Percentiles rank a stretch among this genome's conserved stretches.
Conservation (phyloP, 306 rosid species). For the Dryas alaskensis region DNA sequence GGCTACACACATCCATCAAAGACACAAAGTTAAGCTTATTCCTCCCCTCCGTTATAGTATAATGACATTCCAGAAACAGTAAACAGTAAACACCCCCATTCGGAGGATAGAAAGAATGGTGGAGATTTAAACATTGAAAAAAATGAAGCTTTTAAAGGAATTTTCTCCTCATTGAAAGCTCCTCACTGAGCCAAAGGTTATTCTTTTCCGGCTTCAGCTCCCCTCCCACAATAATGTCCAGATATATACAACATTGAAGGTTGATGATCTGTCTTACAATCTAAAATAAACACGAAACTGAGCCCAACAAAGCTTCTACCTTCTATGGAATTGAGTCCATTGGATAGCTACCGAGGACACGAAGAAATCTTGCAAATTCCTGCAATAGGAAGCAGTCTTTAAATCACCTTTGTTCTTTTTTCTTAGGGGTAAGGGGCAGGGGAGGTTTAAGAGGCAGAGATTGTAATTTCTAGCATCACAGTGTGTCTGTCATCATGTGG, state of each 20-base stretch:
- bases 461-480: not conserved
- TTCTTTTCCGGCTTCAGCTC: slow-evolving; percentile 20
- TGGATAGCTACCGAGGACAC: slow-evolving; percentile 72
- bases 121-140: slow-evolving; percentile 16
- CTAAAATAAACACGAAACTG: not conserved
- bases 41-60: slow-evolving; percentile 19
- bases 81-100: slow-evolving; percentile 28
- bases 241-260: slow-evolving; percentile 31
- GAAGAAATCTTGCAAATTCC: slow-evolving; percentile 74
- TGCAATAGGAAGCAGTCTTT: slow-evolving; percentile 30
- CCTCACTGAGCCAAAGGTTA: slow-evolving; percentile 13
- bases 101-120: slow-evolving; percentile 35
- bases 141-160: slow-evolving; percentile 23
- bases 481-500: not conserved
- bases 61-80: slow-evolving; percentile 10
- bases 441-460: not conserved
- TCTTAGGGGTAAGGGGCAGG: not conserved
- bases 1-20: not conserved
- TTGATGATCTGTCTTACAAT: not conserved
- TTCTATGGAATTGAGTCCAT: slow-evolving; percentile 39
- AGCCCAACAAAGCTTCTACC: slow-evolving; percentile 8
- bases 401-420: not conserved
- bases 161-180: slow-evolving; percentile 22
- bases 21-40: not conserved
- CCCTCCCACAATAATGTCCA: slow-evolving; percentile 1